Evolutionary conservation across 164 flowering plant genomes (phyloP), one percentile per base, ranked within the genome.

Genomic region (Litsea cubeba): DNA sequence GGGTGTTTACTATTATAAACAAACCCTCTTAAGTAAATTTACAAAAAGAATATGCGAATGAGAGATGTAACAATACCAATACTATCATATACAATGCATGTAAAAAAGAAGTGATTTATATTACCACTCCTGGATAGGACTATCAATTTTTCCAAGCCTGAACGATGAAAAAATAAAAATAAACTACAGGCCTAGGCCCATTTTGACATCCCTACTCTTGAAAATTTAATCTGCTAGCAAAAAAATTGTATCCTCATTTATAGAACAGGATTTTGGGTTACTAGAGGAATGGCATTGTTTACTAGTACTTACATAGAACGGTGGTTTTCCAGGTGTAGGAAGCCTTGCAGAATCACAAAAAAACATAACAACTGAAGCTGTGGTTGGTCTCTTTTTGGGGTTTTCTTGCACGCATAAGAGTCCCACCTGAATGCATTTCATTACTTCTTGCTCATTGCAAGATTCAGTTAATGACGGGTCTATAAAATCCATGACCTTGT

Each of bases 341-440:
- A n/a, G 65, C 6, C 4, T 10, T 22, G 26, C 25, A 62, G 14
- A 18, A 18, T 62, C 65, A 12, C 25, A 18, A 62, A 62, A 30
- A n/a, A 62, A 18, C 14, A 23, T n/a, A n/a, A 62, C 65, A n/a
- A 62, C 65, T 7, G 54, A 12, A 3, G 68, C 28, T 62, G 67
- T 58, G 17, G 54, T 63, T n/a, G 77, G 77, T 46, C 77, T 60
- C 11, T 75, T 72, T 14, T 32, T 26, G 3, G 72, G 68, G 5
- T 17, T 7, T 69, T 75, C 65, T 62, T n/a, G 24, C 24, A 8
- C 26, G 11, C 65, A 24, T 5, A 24, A 24, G 28, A 62, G 65
- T 24, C 65, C 65, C 12, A 62, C 26, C 12, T 23, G 12, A n/a
- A 62, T 62, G 65, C 65, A 62, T 62, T 24, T 62, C 25, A 23